Conservation (phyloP, 768 basidiomycete species). For the Piloderma croceum region DNA sequence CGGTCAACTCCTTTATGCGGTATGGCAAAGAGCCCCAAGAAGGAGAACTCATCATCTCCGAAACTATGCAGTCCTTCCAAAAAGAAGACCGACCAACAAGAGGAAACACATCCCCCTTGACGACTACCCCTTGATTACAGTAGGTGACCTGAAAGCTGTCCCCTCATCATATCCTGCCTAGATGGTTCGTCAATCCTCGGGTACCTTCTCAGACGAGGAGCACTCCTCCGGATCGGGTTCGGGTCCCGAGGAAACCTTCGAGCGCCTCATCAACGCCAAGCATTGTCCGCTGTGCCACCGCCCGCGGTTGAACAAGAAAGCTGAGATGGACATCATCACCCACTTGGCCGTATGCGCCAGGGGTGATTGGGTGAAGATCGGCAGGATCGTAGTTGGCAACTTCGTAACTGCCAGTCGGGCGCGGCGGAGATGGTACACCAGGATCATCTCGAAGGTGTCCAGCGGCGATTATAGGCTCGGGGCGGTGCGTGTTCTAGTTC, state of each 20-base stretch:
- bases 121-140: conserved; percentile 20
- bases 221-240: conserved; percentile 25
- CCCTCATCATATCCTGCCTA: conserved; percentile 22
- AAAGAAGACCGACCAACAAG: conserved; percentile 38
- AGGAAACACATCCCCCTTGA: conserved; percentile 19
- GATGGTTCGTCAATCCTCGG: conserved; percentile 28
- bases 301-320: conserved; percentile 76
- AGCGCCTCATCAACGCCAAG: conserved; percentile 93
- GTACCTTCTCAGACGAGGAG: conserved; percentile 43
- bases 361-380: conserved; percentile 85
- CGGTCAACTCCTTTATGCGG: conserved; percentile 76
- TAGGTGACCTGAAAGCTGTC: conserved; percentile 45
- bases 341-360: conserved; percentile 96
- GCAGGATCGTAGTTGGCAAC: conserved; percentile 89
- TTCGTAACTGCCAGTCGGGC: conserved; percentile 94
- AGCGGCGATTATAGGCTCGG: conserved; percentile 86
- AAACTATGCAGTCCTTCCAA: conserved; percentile 83
- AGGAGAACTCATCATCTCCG: conserved; percentile 72
- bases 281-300: conserved; percentile 92
- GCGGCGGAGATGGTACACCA: conserved; percentile 96
- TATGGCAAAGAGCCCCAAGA: conserved; percentile 55
- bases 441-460: conserved; percentile 80
- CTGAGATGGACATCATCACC: conserved; percentile 91
- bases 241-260: conserved; percentile 38
- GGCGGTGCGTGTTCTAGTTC: conserved; percentile 51